Conservation (phyloP, 2,329 filamentous ascomycete genomes). For the Capronia americana region DNA sequence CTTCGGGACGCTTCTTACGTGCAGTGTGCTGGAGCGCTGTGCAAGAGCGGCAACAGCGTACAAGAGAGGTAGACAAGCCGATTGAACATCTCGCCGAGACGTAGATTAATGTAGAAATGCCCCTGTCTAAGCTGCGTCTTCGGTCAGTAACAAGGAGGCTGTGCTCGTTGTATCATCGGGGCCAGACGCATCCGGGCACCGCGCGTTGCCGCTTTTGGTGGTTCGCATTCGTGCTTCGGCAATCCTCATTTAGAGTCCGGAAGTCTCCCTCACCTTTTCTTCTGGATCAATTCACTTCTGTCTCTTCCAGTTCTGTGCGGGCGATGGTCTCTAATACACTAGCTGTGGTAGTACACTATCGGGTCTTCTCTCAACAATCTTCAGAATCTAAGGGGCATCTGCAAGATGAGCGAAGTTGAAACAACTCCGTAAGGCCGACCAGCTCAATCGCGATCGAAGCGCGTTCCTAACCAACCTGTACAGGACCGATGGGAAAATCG, state of each 20-base stretch:
- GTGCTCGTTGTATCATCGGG: neutral
- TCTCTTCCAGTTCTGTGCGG: neutral
- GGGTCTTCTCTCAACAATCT: neutral
- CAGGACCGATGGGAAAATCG: conserved; percentile 34
- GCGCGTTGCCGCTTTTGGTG: neutral
- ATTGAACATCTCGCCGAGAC: neutral
- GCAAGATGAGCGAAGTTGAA: conserved; percentile 26
- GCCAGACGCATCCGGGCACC: neutral
- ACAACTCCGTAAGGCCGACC: conserved; percentile 26
- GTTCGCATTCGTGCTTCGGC: neutral
- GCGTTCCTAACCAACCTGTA: neutral
- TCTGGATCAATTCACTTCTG: neutral
- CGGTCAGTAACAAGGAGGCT: neutral
- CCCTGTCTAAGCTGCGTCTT: neutral
- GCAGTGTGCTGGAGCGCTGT: neutral
- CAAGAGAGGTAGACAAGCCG: neutral
- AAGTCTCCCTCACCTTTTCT: neutral
- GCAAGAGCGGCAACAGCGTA: neutral
- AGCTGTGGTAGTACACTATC: neutral
- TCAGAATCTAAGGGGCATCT: neutral
- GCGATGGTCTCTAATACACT: neutral
- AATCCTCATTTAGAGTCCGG: neutral
- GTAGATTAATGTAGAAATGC: neutral
- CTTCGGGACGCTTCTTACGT: neutral
- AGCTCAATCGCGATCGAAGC: neutral